Base-by-base conservation (phyloP, 1,139 yeast genomes). In the Blastobotrys arbuscula region DNA sequence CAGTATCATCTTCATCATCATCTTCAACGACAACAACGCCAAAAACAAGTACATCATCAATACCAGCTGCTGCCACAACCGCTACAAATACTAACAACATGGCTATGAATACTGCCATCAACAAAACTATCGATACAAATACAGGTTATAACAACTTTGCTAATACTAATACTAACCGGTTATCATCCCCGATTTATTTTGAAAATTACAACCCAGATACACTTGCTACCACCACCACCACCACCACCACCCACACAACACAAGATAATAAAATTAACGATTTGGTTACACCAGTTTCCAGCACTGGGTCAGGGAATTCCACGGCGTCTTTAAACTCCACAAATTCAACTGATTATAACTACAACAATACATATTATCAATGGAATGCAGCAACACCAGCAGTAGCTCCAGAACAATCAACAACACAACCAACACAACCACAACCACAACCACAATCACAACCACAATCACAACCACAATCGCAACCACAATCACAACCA, bases 341-440 rank as follows among this genome's bases (percentile, higher is more conserved):
- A n/a, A n/a, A n/a, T n/a, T n/a, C n/a, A n/a, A n/a, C n/a, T n/a
- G n/a, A n/a, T n/a, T n/a, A 10, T n/a, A 9, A 13, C 34, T 9
- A 12, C n/a, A n/a, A n/a, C n/a, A n/a, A n/a, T n/a, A n/a, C n/a
- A n/a, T n/a, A n/a, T n/a, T n/a, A 23, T 21, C n/a, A n/a, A n/a
- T n/a, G n/a, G n/a, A n/a, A n/a, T n/a, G n/a, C 36, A 18, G 31
- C 49, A 19, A 23, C 39, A 15, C 28, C 42, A 19, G 42, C 42
- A 9, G 30, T 28, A 18, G 40, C 24, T 16, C 40, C 49, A 33
- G 8, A n/a, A 13, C 46, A 34, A 33, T n/a, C 23, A 35, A 35
- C 44, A 18, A 12, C 8, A 9, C 38, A 35, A 7, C 19, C 34
- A 12, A 28, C 31, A 28, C 13, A 12, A 28, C 10, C 31, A 12